Evolutionary conservation across 2,329 filamentous ascomycete species (phyloP), one percentile per base, ranked within the genome.

Genomic region (Paracoccidioides lutzii): DNA sequence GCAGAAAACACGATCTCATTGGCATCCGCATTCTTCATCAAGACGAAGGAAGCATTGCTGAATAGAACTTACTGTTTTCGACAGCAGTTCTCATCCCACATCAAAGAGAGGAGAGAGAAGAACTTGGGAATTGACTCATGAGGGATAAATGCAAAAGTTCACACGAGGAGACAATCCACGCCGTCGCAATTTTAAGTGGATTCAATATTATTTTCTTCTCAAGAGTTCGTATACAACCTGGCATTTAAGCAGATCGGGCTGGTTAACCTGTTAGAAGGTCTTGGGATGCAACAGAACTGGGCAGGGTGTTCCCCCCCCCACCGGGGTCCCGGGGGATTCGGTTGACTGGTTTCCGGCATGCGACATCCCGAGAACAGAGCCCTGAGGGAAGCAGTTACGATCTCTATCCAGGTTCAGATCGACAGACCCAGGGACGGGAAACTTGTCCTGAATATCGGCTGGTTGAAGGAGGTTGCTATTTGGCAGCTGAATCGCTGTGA

Each of bases 11-110:
- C 38, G 49, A 52, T 41, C 22, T 41, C 15, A 52, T 41, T 41
- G 49, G 41, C 37, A 42, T n/a, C 15, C 49, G 35, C 49, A 52
- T 52, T 40, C 37, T 42, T 52, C 49, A 52, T 41, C n/a, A 30
- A 45, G 9, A n/a, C n/a, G n/a, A n/a, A 52, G 28, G 49, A 52
- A 51, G 48, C 14, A 8, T 33, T 38, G 1, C 49, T 52, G 15
- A 41, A 32, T 9, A 32, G 15, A 30, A 49, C 14, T 46, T 9
- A 12, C 2, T 4, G 15, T 37, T n/a, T 22, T 15, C 2, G 15
- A 48, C 5, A 38, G 9, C 32, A 4, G 33, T 37, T 49, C 32
- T 12, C 14, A 30, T 8, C n/a, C 33, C 14, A 35, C 33, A 35
- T 35, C 46, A 4, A 49, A 10, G 10, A 2, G 33, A 12, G 46